Base-by-base conservation (phyloP, 2,329 filamentous ascomycete species). In the Tolypocladium paradoxum region DNA sequence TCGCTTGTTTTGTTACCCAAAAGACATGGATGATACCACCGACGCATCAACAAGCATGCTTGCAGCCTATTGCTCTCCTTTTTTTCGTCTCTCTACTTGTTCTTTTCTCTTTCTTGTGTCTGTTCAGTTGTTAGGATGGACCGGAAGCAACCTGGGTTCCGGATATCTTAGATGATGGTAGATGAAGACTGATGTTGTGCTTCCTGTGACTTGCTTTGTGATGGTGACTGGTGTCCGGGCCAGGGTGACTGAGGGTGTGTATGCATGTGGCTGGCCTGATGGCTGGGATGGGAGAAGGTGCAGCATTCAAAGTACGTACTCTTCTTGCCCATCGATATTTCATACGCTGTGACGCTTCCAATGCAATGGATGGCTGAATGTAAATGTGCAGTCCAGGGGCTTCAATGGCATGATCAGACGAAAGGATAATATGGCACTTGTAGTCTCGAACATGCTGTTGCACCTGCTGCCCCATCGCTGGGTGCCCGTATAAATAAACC, bases 11-110 rank as follows among this genome's bases (percentile, higher is more conserved):
- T 61, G 55, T 57, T 61, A 57, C 57, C 59, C 60, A 61, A 64
- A 64, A 64, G 57, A 67, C 62, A 70, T 66, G 68, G 68, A 71
- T 69, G 69, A 71, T 71, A 71, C 69, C 69, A 71, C 65, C 66
- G 65, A 68, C 65, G 65, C 69, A 68, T 67, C 61, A 54, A 66
- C 52, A 55, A 53, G 64, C 66, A 67, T 64, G 65, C 62, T 59
- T 64, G 57, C 57, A 56, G 57, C 61, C 54, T 55, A 54, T 56
- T 55, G 48, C 58, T 56, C 43, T 48, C 57, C 52, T 12, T 46
- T n/a, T 46, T n/a, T 27, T 11, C 43, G 2, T 6, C 11, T 33
- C 18, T 47, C 18, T 18, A 11, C 33, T 33, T 47, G 43, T 47
- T 14, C 18, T 29, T 4, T 18, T 3, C 27, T 18, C 27, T n/a